Evolutionary conservation across 2,329 filamentous ascomycete species (phyloP).

Genomic region (Coniella lustricola): DNA sequence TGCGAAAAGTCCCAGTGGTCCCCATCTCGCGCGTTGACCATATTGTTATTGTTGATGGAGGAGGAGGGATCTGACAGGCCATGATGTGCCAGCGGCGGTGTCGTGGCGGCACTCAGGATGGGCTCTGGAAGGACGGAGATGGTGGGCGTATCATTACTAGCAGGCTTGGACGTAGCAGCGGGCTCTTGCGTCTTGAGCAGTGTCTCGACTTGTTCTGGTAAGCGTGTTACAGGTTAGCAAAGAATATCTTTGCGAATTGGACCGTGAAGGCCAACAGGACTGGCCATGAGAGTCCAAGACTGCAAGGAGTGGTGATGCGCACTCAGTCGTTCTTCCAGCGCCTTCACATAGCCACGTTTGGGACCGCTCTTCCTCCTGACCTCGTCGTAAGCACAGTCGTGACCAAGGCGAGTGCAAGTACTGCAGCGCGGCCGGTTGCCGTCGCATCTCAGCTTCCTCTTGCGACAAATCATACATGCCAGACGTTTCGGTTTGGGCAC

Average conservation of each 20-base stretch:
- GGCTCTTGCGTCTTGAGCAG: constrained; percentile 74
- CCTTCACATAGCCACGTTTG: constrained; percentile 90
- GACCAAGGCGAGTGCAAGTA: constrained; percentile 79
- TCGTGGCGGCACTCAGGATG: constrained; percentile 25
- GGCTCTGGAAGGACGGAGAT: constrained; percentile 18
- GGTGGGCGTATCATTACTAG: constrained; percentile 19
- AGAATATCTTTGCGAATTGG: background rate
- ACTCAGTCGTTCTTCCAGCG: constrained; percentile 88
- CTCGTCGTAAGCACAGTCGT: constrained; percentile 86
- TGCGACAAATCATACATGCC: constrained; percentile 89
- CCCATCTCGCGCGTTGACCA: constrained; percentile 40
- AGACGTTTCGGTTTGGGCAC: constrained; percentile 83
- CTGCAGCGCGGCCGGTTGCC: constrained; percentile 77
- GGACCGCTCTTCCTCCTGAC: constrained; percentile 90
- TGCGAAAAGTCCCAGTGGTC: constrained; percentile 50
- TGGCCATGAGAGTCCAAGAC: constrained; percentile 11
- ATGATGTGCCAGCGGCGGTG: constrained; percentile 28
- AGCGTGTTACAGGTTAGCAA: constrained; percentile 8
- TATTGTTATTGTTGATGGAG: constrained; percentile 26
- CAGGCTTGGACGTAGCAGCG: constrained; percentile 9
- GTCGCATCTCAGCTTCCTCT: constrained; percentile 87
- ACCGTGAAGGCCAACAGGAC: background rate
- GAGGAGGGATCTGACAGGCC: constrained; percentile 35
- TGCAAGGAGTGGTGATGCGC: constrained; percentile 30
- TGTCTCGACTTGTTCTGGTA: constrained; percentile 82